Evolutionary conservation across 345 rosid species (phyloP).

Genomic region (Euphorbia lathyris): DNA sequence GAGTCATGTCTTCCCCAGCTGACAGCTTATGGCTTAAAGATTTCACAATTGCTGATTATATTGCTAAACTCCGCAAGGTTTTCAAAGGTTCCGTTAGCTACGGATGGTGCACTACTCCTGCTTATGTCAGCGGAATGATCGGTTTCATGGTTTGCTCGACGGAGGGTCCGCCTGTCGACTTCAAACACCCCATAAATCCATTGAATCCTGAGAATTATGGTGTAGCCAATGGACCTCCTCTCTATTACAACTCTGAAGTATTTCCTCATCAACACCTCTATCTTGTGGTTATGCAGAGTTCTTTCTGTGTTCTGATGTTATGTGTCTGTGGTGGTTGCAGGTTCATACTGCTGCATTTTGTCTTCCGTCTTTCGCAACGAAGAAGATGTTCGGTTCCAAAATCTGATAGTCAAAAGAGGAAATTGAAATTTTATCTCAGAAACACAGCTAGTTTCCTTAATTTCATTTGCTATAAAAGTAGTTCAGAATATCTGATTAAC

Average conservation of each 20-base stretch:
- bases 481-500: not conserved
- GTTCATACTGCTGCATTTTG: constrained; percentile 21
- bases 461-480: no score
- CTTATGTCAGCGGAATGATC: constrained; percentile 23
- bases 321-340: not conserved
- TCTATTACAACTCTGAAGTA: constrained; percentile 23
- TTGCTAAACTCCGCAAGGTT: constrained; percentile 17
- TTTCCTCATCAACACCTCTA: not conserved
- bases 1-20: constrained; percentile 23
- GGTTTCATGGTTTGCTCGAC: constrained; percentile 32
- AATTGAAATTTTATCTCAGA: not conserved
- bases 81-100: constrained; percentile 31
- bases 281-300: not conserved
- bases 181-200: constrained; percentile 27
- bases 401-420: not conserved
- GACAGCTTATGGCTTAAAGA: constrained; percentile 19
- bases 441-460: not conserved
- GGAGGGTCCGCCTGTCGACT: constrained; percentile 26
- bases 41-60: constrained; percentile 13
- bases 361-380: constrained; percentile 16
- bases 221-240: constrained; percentile 22
- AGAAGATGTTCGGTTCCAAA: constrained; percentile 8
- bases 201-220: constrained; percentile 21
- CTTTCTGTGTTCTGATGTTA: not conserved
- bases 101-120: constrained; percentile 26